Evolutionary conservation across 2,329 filamentous ascomycete species (phyloP).

Genomic region (Colletotrichum chrysophilum): DNA sequence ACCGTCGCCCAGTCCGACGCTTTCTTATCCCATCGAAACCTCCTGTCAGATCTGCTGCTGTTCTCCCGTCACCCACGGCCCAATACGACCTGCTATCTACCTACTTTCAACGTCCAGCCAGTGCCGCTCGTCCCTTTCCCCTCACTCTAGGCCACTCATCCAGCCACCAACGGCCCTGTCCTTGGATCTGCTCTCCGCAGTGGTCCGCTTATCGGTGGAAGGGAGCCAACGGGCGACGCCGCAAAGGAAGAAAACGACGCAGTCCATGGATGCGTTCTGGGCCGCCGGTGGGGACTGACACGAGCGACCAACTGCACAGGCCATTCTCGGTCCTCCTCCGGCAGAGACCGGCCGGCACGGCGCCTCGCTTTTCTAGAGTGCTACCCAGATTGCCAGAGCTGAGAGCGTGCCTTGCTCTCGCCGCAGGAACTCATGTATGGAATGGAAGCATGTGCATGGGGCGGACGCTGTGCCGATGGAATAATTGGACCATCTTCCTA

Average conservation of each 20-base stretch:
- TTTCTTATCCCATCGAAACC: background rate
- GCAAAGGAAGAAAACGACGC: background rate
- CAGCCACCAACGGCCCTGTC: background rate
- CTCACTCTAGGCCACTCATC: background rate
- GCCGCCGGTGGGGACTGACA: background rate
- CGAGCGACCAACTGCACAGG: slow-evolving; percentile 3
- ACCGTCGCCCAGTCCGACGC: background rate
- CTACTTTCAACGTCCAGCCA: background rate
- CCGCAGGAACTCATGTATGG: background rate
- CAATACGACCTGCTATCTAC: background rate
- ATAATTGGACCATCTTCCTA: background rate
- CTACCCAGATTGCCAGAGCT: background rate
- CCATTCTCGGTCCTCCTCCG: slow-evolving; percentile 6
- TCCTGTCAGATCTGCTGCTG: background rate
- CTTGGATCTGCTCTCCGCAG: slow-evolving; percentile 3
- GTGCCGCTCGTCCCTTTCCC: background rate
- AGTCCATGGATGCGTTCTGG: background rate
- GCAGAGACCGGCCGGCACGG: slow-evolving; percentile 6
- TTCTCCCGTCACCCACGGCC: background rate
- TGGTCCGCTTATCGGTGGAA: slow-evolving; percentile 3
- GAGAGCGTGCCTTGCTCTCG: background rate
- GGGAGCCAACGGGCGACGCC: slow-evolving; percentile 1
- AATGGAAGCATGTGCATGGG: background rate
- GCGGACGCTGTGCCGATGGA: background rate
- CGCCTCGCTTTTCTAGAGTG: background rate